Evolutionary conservation across 139 green algal genomes (phyloP), one percentile per base, ranked within the genome.

Genomic region (Microglena sp.): DNA sequence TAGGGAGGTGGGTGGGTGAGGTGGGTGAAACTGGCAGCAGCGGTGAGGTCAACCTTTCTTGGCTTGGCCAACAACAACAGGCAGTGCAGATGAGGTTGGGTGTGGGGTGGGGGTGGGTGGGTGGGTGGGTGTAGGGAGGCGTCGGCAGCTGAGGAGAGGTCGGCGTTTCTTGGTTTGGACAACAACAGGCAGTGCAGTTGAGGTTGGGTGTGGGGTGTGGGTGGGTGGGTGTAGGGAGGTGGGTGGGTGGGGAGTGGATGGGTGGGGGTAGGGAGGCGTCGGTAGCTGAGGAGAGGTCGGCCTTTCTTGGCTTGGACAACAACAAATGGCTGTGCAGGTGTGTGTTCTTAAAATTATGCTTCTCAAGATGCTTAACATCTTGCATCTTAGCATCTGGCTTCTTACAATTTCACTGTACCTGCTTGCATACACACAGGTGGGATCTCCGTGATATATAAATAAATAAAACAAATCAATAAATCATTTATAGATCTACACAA

Each of bases 151-250:
- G 83, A 93, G 27, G 76, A 88, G 60, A 90, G 83, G 60, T 76
- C 70, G 1, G 82, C 79, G 8, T 96, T 98, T 73, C 78, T 98
- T 32, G 90, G 90, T 18, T 74, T 97, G 50, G 90, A 92, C 60
- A 59, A 68, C 44, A 96, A 97, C 83, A 21, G 84, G 40, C 73
- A 89, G 40, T 84, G 80, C 71, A 70, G 69, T 45, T 77, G n/a
- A n/a, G n/a, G n/a, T n/a, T n/a, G n/a, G n/a, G n/a, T n/a, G n/a
- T n/a, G n/a, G n/a, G n/a, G n/a, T n/a, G n/a, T 50, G 46, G 27
- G 1, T 33, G 30, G 27, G 28, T 32, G 50, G 8, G 57, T 4
- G 29, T 7, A 21, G 57, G 15, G 29, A 18, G 46, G 30, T 22
- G 3, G 18, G 57, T 24, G 5, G 15, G 40, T 11, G 40, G 40